Evolutionary conservation across 1,284 basidiomycete species (phyloP).

Genomic region (Moesziomyces parantarcticus): DNA sequence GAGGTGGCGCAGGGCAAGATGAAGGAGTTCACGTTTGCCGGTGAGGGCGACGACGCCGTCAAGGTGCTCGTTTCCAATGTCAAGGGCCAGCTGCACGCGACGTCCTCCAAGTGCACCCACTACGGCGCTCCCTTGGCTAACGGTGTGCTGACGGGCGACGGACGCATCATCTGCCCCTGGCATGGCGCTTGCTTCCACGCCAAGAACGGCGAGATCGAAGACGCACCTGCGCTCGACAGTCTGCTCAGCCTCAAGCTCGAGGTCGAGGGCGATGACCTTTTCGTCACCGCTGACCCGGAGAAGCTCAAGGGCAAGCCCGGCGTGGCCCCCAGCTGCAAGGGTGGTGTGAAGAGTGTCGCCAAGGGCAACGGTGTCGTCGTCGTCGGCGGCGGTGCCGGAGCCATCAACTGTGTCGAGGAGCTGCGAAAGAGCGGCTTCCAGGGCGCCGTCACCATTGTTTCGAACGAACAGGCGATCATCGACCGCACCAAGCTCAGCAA

Average conservation of each 20-base stretch:
- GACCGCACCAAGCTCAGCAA: constrained; percentile 93
- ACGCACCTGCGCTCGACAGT: constrained; percentile 87
- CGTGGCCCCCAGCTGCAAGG: constrained; percentile 58
- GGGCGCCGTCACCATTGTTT: constrained; percentile 81
- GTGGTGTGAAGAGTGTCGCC: constrained; percentile 65
- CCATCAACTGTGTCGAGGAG: constrained; percentile 83
- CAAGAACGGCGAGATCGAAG: constrained; percentile 74
- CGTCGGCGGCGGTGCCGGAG: constrained; percentile 84
- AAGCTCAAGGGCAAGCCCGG: constrained; percentile 71
- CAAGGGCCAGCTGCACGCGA: constrained; percentile 76
- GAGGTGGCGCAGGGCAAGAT: constrained; percentile 51
- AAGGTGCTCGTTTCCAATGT: constrained; percentile 77
- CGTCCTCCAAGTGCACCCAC: constrained; percentile 87
- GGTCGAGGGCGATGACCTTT: constrained; percentile 78
- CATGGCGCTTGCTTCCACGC: constrained; percentile 93
- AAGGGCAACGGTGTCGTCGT: constrained; percentile 79
- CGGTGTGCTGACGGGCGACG: constrained; percentile 82
- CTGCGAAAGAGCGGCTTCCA: constrained; percentile 84
- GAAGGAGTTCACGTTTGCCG: constrained; percentile 82
- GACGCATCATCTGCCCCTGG: constrained; percentile 84
- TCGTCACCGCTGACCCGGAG: constrained; percentile 79
- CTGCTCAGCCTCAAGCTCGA: constrained; percentile 82
- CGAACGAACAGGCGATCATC: constrained; percentile 83
- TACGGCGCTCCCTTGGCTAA: constrained; percentile 84
- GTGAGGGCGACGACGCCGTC: constrained; percentile 74